Conservation (phyloP, 495 filamentous ascomycete genomes). For the Chaetomidium leptoderma region DNA sequence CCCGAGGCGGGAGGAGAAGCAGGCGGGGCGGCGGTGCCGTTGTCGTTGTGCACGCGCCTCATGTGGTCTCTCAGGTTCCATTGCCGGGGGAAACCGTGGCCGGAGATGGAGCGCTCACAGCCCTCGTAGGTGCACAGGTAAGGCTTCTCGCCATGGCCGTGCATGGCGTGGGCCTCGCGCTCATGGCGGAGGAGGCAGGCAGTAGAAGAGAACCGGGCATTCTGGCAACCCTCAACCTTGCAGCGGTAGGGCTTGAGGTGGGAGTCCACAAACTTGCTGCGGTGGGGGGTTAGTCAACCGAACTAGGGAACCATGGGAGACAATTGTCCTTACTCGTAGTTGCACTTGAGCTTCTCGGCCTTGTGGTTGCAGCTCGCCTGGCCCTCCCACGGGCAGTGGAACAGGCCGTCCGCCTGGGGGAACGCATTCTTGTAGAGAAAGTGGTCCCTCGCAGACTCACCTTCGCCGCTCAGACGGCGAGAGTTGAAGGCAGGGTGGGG, state of each 20-base stretch:
- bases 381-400: conserved; percentile 83
- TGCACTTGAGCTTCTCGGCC: conserved; percentile 90
- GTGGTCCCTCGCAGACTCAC: conserved; percentile 70
- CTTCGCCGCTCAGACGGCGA: conserved; percentile 47
- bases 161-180: conserved; percentile 89
- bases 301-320: conserved; percentile 11
- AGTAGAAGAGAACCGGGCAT: conserved; percentile 83
- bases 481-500: conserved; percentile 38
- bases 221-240: conserved; percentile 72
- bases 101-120: conserved; percentile 72
- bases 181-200: conserved; percentile 93
- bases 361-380: conserved; percentile 74
- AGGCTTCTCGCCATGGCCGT: conserved; percentile 87
- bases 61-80: conserved; percentile 96
- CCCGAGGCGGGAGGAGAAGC: conserved; percentile 36
- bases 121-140: conserved; percentile 78
- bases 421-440: conserved; percentile 69
- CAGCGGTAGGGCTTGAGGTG: conserved; percentile 92
- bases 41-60: conserved; percentile 86
- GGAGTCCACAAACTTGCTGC: conserved; percentile 90
- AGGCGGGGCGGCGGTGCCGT: conserved; percentile 36
- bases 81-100: conserved; percentile 83
- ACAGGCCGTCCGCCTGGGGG: conserved; percentile 67
- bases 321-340: conserved; percentile 73
- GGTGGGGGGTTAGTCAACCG: conserved; percentile 34